These are phyloP conservation scores for Collybiopsis confluens DNA, from an alignment of 768 basidiomycete species.

Conservation along the genomic window DNA sequence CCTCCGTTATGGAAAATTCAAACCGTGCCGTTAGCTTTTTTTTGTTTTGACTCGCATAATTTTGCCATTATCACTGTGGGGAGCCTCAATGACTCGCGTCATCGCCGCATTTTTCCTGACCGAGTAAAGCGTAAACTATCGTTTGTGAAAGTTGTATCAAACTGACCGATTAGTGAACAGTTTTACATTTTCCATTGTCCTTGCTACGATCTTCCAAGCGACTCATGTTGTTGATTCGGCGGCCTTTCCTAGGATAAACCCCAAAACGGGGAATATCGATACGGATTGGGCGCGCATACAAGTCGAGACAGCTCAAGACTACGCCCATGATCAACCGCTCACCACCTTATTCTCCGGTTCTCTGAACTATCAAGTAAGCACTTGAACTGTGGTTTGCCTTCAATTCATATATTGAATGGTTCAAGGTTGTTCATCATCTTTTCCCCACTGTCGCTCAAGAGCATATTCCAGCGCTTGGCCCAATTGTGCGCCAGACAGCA, in stretches of 20 bases:
- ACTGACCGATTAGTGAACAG: neutral
- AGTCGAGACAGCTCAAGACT: conserved; percentile 4
- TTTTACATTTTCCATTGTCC: neutral
- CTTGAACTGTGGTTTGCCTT: too few relatives aligned
- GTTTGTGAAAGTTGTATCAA: too few relatives aligned
- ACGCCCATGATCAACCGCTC: too few relatives aligned
- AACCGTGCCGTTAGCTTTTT: neutral
- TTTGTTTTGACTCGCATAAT: neutral
- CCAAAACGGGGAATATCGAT: conserved; percentile 1
- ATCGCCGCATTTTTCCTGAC: neutral
- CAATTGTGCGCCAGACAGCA: too few relatives aligned
- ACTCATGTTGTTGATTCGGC: neutral
- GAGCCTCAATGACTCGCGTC: neutral
- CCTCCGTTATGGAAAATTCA: too few relatives aligned
- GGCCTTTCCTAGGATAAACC: neutral
- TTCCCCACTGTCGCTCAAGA: conserved; percentile 1
- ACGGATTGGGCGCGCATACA: neutral
- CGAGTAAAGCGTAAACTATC: too few relatives aligned
- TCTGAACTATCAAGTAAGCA: conserved; percentile 5
- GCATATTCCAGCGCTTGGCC: too few relatives aligned
- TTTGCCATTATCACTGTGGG: neutral
- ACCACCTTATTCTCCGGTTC: too few relatives aligned
- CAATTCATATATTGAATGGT: too few relatives aligned
- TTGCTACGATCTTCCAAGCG: conserved; percentile 1
- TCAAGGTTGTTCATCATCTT: conserved; percentile 2